Conservation (phyloP, 208 protist genomes). For the Crithidia acanthocephali region DNA sequence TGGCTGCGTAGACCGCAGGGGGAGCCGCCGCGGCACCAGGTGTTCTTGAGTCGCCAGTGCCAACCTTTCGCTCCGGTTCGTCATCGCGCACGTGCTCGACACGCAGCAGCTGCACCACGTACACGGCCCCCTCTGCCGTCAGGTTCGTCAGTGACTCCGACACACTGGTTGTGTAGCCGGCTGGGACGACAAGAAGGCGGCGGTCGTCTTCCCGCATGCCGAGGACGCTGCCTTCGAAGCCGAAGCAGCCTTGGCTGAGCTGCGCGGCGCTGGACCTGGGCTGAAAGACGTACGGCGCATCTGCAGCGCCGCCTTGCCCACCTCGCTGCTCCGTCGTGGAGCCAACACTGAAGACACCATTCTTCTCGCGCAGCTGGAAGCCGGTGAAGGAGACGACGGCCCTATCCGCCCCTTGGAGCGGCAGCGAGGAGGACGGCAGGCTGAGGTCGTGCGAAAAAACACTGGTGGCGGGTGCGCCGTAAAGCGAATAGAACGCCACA, state of each 20-base stretch:
- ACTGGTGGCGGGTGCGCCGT: slow-evolving; percentile 44
- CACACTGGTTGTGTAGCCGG: slow-evolving; percentile 27
- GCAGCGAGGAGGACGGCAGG: slow-evolving; percentile 38
- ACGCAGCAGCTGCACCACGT: slow-evolving; percentile 63
- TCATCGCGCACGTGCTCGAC: slow-evolving; percentile 39
- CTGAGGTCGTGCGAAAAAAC: slow-evolving; percentile 57
- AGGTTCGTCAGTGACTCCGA: slow-evolving; percentile 34
- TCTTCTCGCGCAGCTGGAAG: slow-evolving; percentile 41
- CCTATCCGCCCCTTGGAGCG: slow-evolving; percentile 37
- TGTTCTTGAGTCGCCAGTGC: not conserved
- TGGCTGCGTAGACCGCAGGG: slow-evolving; percentile 32
- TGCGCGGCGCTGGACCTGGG: slow-evolving; percentile 44
- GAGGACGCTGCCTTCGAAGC: slow-evolving; percentile 69
- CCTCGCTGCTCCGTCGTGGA: slow-evolving; percentile 19
- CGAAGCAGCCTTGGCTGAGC: slow-evolving; percentile 41
- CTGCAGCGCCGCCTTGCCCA: not conserved
- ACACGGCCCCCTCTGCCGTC: slow-evolving; percentile 39
- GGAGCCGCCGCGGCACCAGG: not conserved
- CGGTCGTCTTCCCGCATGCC: slow-evolving; percentile 63
- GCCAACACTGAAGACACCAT: slow-evolving; percentile 25
- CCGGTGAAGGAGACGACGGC: slow-evolving; percentile 47
- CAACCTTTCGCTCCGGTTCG: slow-evolving; percentile 10
- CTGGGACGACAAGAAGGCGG: slow-evolving; percentile 53
- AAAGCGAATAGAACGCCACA: slow-evolving; percentile 64
- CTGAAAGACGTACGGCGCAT: slow-evolving; percentile 50